Evolutionary conservation across 345 rosid species (phyloP), one percentile per base, ranked within the genome.

Genomic region (Salix dunnii): DNA sequence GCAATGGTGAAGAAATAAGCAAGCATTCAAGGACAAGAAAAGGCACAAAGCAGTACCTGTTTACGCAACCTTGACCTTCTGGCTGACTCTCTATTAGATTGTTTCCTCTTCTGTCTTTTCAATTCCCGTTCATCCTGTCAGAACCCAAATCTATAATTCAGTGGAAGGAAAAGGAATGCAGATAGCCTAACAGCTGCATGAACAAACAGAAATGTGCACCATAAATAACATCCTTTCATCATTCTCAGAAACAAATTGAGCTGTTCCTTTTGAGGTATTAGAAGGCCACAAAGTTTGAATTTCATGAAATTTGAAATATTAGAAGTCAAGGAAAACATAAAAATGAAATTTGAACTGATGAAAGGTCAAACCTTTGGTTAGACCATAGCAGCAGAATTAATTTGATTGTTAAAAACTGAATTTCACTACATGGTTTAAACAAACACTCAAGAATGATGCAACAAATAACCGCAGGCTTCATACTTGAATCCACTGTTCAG

Each of bases 1-100:
- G 40, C 38, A 60, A 40, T 48, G 67, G 28, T 6, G 18, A n/a
- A 18, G 25, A 63, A 60, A 49, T 30, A 35, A 51, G 36, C 14
- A 46, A 43, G 51, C 48, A 67, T 17, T 33, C n/a, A 3, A 35
- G 2, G 20, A 64, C 31, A 61, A 13, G 42, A 75, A 75, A 67
- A 28, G 10, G 8, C 7, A 27, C 3, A 67, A 64, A 35, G 28
- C 21, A 3, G 25, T 84, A 93, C 99, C 97, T 96, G 99, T 85
- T 96, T 96, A 11, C 99, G 93, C 83, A 93, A 80, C 86, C 99
- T 91, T 63, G 99, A 96, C 76, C 99, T 88, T 80, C 98, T 88
- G 3, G 99, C 99, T 1, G 99, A 96, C 84, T 96, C 98, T 79
- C 99, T 83, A 74, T 96, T 96, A 55, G 99, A 96, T 74, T 94